Evolutionary conservation across 176 grass and related monocot species (phyloP).

Genomic region (Secale cereale): DNA sequence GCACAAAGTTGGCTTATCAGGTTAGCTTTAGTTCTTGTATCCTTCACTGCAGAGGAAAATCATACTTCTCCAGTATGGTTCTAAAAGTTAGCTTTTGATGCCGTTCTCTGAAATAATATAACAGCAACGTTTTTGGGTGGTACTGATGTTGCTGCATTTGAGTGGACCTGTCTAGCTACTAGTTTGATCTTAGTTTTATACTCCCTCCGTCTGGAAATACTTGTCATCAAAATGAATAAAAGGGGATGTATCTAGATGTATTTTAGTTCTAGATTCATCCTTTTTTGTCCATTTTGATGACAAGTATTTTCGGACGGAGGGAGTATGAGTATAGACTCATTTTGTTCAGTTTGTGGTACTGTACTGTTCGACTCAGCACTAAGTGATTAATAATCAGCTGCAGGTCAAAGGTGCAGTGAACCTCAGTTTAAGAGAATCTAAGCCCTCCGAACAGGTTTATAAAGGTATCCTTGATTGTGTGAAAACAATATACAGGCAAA

Average conservation of each 20-base stretch:
- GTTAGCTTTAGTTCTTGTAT: conserved; percentile 28
- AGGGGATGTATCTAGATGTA: too few relatives aligned
- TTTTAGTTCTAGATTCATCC: too few relatives aligned
- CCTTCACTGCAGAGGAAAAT: background rate
- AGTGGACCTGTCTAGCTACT: background rate
- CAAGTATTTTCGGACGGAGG: too few relatives aligned
- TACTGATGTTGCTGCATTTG: conserved; percentile 6
- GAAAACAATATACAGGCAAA: conserved; percentile 71
- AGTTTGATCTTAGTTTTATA: background rate
- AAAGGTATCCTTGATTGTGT: conserved; percentile 89
- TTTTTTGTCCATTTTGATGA: too few relatives aligned
- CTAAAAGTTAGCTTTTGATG: background rate
- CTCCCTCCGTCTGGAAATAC: too few relatives aligned
- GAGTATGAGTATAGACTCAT: background rate
- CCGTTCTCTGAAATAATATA: conserved; percentile 1
- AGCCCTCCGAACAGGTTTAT: conserved; percentile 59
- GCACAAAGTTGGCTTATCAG: conserved; percentile 95
- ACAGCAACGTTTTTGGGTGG: background rate
- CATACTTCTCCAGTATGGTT: conserved; percentile 1
- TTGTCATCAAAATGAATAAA: too few relatives aligned
- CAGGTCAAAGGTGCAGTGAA: conserved; percentile 68
- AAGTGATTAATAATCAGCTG: conserved; percentile 25
- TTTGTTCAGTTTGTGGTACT: background rate
- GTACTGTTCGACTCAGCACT: background rate
- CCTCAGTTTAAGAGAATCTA: conserved; percentile 43